phyloP scores from a whole-genome alignment of 257 asterid genomes.

The Avicennia marina region DNA sequence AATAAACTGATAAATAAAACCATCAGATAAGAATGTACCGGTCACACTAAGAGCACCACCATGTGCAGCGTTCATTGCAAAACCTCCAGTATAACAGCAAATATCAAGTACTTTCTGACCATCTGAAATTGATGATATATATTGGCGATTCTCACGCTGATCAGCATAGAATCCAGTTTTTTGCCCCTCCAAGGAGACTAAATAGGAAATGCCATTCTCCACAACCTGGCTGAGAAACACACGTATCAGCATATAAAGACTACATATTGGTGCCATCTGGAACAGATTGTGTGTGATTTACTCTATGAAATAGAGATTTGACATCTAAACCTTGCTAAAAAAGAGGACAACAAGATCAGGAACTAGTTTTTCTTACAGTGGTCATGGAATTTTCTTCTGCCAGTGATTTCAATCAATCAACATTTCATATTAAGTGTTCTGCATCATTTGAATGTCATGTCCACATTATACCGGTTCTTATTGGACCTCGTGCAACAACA shows the following conservation, averaged over 20 bases:
- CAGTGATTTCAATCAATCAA: neutral
- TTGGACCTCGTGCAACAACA: no score
- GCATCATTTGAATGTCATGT: neutral
- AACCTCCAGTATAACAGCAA: slow-evolving; percentile 96
- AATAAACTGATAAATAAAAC: neutral
- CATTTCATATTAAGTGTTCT: neutral
- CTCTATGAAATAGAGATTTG: neutral
- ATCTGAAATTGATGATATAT: slow-evolving; percentile 69
- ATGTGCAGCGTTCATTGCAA: slow-evolving; percentile 78
- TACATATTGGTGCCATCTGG: no score
- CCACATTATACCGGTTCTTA: neutral
- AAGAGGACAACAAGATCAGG: neutral
- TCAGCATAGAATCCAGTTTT: slow-evolving; percentile 97
- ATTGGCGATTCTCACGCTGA: slow-evolving; percentile 89
- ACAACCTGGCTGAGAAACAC: slow-evolving; percentile 48
- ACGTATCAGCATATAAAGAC: neutral
- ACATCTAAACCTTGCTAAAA: neutral
- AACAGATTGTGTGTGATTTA: no score
- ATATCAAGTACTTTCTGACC: slow-evolving; percentile 76
- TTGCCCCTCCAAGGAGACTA: slow-evolving; percentile 85
- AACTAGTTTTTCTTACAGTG: neutral
- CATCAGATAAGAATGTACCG: slow-evolving; percentile 41
- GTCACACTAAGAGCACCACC: slow-evolving; percentile 81
- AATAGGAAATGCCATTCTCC: slow-evolving; percentile 79
- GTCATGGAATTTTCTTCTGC: neutral